These are phyloP conservation scores for Monilinia fructicola DNA, from an alignment of 2,329 filamentous ascomycete species.

Conservation along the genomic window DNA sequence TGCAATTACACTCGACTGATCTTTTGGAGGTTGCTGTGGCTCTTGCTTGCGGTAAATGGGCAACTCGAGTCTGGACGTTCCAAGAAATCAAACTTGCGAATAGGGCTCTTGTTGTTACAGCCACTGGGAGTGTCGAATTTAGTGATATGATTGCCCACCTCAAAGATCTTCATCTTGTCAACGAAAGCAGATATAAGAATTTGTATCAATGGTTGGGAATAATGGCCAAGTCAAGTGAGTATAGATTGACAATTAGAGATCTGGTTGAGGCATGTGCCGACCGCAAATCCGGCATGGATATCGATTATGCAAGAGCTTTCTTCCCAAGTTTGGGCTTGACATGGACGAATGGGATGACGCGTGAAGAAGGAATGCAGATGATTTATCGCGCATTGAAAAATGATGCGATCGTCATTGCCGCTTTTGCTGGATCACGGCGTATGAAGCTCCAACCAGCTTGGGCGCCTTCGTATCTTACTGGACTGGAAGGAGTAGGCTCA, in stretches of 20 bases:
- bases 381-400: neutral
- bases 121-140: slow-evolving; percentile 5
- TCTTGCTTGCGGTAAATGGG: slow-evolving; percentile 28
- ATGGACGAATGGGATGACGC: slow-evolving; percentile 27
- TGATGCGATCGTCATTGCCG: neutral
- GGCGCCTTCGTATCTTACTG: slow-evolving; percentile 9
- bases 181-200: neutral
- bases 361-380: slow-evolving; percentile 27
- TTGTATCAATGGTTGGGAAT: neutral
- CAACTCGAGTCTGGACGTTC: slow-evolving; percentile 30
- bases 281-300: slow-evolving; percentile 23
- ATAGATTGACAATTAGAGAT: slow-evolving; percentile 24
- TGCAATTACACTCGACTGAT: slow-evolving; percentile 25
- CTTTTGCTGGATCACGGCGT: neutral
- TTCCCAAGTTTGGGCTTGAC: slow-evolving; percentile 27
- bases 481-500: neutral
- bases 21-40: slow-evolving; percentile 26
- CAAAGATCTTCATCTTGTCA: neutral
- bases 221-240: slow-evolving; percentile 5
- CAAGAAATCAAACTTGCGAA: slow-evolving; percentile 31
- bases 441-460: slow-evolving; percentile 8
- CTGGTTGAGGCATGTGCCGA: slow-evolving; percentile 18
- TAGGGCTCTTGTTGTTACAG: slow-evolving; percentile 21
- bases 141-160: neutral
- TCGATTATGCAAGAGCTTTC: slow-evolving; percentile 31